Evolutionary conservation across 805 yeast species (phyloP), one percentile per base, ranked within the genome.

Genomic region (Yarrowia yakushimensis): DNA sequence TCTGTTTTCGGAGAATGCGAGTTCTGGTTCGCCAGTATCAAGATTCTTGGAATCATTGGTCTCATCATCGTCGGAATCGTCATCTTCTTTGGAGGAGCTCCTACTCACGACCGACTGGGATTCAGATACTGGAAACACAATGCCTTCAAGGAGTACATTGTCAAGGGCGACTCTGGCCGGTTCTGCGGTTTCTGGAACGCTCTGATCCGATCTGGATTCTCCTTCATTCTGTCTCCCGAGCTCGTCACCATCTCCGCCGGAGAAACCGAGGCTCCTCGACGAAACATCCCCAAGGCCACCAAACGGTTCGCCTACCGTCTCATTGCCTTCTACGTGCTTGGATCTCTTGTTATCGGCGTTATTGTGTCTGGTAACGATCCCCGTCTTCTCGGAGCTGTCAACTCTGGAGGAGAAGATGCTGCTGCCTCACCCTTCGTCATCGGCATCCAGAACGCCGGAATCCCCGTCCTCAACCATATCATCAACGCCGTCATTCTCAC

Each of bases 191-290:
- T 87, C 23, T 63, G 87, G 46, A 81, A 85, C 6, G 90, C 91
- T 0, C 73, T 85, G 7, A 74, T 85, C 57, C 82, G 87, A 30
- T 85, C 90, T 0, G 79, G 90, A 0, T 89, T 87, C 74, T 88
- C 94, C 0, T 89, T 86, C 69, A 84, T 87, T 64, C 93, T 96
- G 0, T 86, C 90, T 0, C 78, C 85, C 62, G 96, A 89, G 67
- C 85, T 88, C 73, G 90, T 90, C n/a, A 83, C 89, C 65, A 84
- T 89, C 63, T 92, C 94, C 1, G 90, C 93, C 2, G 88, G 92
- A 73, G 96, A 89, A 72, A 87, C 93, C 17, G 80, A 85, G 64
- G 85, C 87, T 63, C 96, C 96, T 7, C 77, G 94, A 66, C 82
- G 81, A 65, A 85, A 92, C 0, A 79, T 89, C 27, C 96, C 96